Percentiles rank a stretch among this genome's conserved stretches.
Conservation (phyloP, 106 monocot genomes). For the Dioscorea dumetorum region DNA sequence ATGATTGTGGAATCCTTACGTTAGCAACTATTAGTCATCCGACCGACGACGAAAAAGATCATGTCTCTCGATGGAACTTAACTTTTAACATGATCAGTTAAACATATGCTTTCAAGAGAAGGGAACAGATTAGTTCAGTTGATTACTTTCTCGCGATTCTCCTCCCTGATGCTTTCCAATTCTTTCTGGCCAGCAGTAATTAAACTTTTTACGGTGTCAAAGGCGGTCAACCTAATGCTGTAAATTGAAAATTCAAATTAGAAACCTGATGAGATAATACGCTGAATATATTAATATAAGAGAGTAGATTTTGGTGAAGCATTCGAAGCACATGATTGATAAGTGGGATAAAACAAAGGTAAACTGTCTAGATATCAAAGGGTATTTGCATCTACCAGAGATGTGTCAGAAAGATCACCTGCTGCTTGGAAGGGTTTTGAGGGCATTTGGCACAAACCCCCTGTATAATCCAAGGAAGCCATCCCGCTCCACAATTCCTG, state of each 20-base stretch:
- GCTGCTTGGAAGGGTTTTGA: constrained; percentile 94
- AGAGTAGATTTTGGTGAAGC: neutral
- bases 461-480: constrained; percentile 80
- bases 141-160: constrained; percentile 25
- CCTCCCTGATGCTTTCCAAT: constrained; percentile 32
- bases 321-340: no score
- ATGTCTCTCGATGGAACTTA: no score
- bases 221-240: constrained; percentile 87
- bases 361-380: neutral
- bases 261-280: neutral
- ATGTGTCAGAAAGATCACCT: constrained; percentile 35
- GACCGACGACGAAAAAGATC: no score
- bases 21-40: no score
- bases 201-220: constrained; percentile 64
- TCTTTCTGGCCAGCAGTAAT: constrained; percentile 44
- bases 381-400: neutral
- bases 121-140: constrained; percentile 1
- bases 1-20: no score
- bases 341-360: neutral
- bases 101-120: no score
- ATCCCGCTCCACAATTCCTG: constrained; percentile 91
- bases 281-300: neutral
- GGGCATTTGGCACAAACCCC: constrained; percentile 88
- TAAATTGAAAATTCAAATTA: constrained; percentile 2
- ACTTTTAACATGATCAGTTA: no score